A percentile compares a stretch with the other conserved stretches of the same genome.
Evolutionary conservation across 2,329 filamentous ascomycete species (phyloP).

Genomic region (Amesomyces nigricolor): DNA sequence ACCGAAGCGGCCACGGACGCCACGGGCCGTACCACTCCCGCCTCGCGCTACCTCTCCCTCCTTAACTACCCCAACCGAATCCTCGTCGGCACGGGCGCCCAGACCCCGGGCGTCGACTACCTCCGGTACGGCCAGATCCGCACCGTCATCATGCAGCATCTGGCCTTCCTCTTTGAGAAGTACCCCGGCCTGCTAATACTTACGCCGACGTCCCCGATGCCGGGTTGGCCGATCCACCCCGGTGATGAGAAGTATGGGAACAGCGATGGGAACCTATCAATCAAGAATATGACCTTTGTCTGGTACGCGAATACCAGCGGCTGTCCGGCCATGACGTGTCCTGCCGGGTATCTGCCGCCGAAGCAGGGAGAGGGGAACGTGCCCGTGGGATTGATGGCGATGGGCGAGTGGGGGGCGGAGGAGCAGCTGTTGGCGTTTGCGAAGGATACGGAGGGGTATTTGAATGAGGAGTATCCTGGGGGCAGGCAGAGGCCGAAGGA

Average conservation of each 20-base stretch:
- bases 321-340: slow-evolving; percentile 67
- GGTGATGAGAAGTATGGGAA: slow-evolving; percentile 64
- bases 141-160: slow-evolving; percentile 70
- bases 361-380: slow-evolving; percentile 52
- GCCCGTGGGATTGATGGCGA: slow-evolving; percentile 57
- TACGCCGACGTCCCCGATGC: slow-evolving; percentile 69
- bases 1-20: slow-evolving; percentile 56
- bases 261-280: slow-evolving; percentile 64
- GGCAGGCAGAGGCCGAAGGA: slow-evolving; percentile 46
- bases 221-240: slow-evolving; percentile 62
- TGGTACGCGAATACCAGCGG: slow-evolving; percentile 82
- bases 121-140: slow-evolving; percentile 69
- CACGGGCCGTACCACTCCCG: slow-evolving; percentile 38
- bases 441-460: slow-evolving; percentile 49
- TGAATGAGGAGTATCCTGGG: slow-evolving; percentile 43
- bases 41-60: slow-evolving; percentile 45
- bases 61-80: slow-evolving; percentile 65
- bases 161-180: slow-evolving; percentile 62
- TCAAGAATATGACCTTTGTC: slow-evolving; percentile 79
- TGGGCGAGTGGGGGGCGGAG: slow-evolving; percentile 62
- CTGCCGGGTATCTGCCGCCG: slow-evolving; percentile 64
- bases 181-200: slow-evolving; percentile 74
- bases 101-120: slow-evolving; percentile 64
- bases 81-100: slow-evolving; percentile 58
- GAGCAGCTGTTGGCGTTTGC: slow-evolving; percentile 59